Base-by-base conservation (phyloP, 164 flowering plant species). In the Piper longum region DNA sequence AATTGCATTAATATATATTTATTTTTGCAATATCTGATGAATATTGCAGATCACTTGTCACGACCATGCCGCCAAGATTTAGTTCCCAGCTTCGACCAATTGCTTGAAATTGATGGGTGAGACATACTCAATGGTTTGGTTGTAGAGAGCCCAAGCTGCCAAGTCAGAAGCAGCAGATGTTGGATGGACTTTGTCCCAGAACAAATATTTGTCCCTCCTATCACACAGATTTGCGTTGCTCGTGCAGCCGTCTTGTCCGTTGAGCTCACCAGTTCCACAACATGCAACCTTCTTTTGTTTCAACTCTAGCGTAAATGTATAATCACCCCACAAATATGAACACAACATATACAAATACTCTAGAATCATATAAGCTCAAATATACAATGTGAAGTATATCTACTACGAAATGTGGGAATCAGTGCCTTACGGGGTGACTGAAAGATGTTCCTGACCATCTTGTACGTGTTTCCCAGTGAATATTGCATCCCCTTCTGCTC, bases 171-270 rank as follows among this genome's bases (percentile, higher is more conserved):
- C 76, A 12, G 77, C 69, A 43, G 78, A 59, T 16, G 84, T 77
- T 3, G 88, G 85, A 61, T 84, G 85, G 65, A 64, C 77, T 39
- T 54, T 39, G 62, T 84, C 88, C 85, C 88, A 84, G 67, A 84
- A 82, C 68, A 83, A 63, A 71, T 77, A 66, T 1, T 66, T 57
- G 3, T 66, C 2, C 14, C 85, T 67, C 9, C 80, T 66, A 5
- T 66, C 1, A 56, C 85, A 84, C 3, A 68, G 61, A 0, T 42
- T 60, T 0, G 81, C 72, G 16, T 55, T 44, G 7, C 72, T 79
- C 5, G 44, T 61, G 74, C 85, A 80, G 8, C 66, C 42, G 3
- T 43, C 36, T 58, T 71, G 18, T 11, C 71, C 85, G 51, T 75
- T 76, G 36, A 76, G 60, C 43, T 3, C 71, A 55, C 83, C 85